Base-by-base conservation (phyloP, 192 early-diverging fungal genomes). In the Pilobolus umbonatus region DNA sequence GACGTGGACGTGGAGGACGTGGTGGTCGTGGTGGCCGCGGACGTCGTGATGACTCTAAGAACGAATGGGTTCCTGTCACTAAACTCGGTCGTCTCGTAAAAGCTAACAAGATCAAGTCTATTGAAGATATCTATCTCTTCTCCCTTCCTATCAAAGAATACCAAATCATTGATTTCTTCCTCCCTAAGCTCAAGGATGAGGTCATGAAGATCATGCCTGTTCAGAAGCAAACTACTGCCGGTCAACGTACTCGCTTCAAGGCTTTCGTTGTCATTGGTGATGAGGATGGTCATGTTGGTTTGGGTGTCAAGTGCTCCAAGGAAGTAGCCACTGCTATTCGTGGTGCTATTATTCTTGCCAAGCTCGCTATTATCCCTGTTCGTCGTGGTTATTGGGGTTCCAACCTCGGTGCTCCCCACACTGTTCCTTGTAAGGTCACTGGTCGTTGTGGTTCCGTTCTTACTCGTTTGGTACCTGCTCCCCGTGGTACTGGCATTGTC, bases 121-220 rank as follows among this genome's bases (percentile, higher is more conserved):
- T 98, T 64, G 92, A 98, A 78, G 89, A 98, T 79, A 88, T 98
- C 67, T 98, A 96, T 80, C 75, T 95, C 59, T 98, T 93, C 87
- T 96, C 95, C 44, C 88, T 98, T 62, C 94, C 95, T 62, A 91
- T 98, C 87, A 98, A 98, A 88, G 95, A 98, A 79, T 98, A 90
- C 88, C 95, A 98, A 82, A 91, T 98, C 61, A 86, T 98, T 68
- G 95, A 98, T 72, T 80, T 78, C 71, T 95, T 98, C 85, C 79
- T 98, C 32, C 90, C 91, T 71, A 84, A 85, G 73, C 86, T 98
- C 64, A 94, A 94, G 88, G 95, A 98, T 78, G 92, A 98, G 81
- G 95, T 98, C 60, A 98, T 98, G 95, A 98, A 98, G 87, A 94
- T 98, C 73, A 96, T 93, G 83, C 95, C 95, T 61, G 95, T 98